Base-by-base conservation (phyloP, 2,329 filamentous ascomycete species). In the Corynespora cassiicola region DNA sequence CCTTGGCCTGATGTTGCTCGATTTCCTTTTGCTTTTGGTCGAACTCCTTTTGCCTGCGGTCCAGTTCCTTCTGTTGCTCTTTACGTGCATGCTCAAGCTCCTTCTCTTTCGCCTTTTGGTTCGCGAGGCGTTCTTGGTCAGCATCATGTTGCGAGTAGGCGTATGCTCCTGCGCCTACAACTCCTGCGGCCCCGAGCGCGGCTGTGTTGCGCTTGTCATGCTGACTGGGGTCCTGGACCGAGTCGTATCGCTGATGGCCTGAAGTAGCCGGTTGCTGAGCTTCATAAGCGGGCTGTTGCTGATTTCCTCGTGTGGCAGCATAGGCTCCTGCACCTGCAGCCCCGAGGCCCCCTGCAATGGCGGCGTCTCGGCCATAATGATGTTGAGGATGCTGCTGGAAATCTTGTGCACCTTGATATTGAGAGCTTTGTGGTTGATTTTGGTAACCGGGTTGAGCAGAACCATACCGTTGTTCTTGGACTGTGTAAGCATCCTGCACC, bases 191-290 rank as follows among this genome's bases (percentile, higher is more conserved):
- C 14, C 54, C 53, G 4, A 52, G 45, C 15, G 56, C 35, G 3
- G 60, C 56, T 4, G 56, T 49, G 23, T 66, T 52, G 14, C 58
- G 56, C 33, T 55, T 61, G 8, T 55, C 33, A 31, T 67, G 52
- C 9, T 53, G 47, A 2, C 56, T 18, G 3, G 53, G 50, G 5
- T 53, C 42, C 11, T 58, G 42, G 11, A 30, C 42, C 6, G 52
- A 48, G 31, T 54, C 56, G 29, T 56, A 52, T 5, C 47, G 52
- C 20, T 55, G 52, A 32, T 55, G 52, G 2, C 17, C 14, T 8
- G 19, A 20, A 24, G 5, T 3, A 8, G 17, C 7, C 5, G 29
- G 29, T 21, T 40, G 20, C 11, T 33, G 18, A 23, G 20, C 31
- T 8, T 16, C 26, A 23, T 36, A 20, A 21, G 17, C 30, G 20